phyloP scores from a whole-genome alignment of 1,139 yeast genomes.

The Candida smagusa region DNA sequence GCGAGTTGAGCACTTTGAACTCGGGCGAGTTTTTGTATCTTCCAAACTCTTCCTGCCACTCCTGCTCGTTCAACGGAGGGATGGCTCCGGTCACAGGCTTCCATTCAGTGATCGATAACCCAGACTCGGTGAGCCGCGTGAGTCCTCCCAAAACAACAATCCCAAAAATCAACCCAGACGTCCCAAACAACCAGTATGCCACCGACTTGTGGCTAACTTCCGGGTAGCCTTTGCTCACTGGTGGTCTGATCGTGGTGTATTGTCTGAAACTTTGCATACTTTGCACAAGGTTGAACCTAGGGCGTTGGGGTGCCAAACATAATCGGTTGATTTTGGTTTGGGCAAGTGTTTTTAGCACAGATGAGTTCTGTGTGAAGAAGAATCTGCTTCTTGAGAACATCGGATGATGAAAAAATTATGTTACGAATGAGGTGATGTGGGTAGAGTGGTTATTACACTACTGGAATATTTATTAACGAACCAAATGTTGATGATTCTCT shows the following conservation, averaged over 20 bases:
- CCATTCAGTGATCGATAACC: constrained; percentile 97
- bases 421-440: too few relatives aligned
- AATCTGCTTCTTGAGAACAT: constrained; percentile 40
- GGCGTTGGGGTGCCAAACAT: constrained; percentile 10
- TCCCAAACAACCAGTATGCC: constrained; percentile 89
- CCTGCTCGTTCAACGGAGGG: constrained; percentile 76
- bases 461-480: too few relatives aligned
- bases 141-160: constrained; percentile 96
- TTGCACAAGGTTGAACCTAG: constrained; percentile 2
- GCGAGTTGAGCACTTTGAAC: constrained; percentile 82
- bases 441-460: too few relatives aligned
- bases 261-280: background rate
- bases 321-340: constrained; percentile 20
- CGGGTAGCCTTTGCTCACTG: constrained; percentile 8
- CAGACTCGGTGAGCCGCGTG: constrained; percentile 93
- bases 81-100: constrained; percentile 93
- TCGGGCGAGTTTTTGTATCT: constrained; percentile 89
- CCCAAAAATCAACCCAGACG: constrained; percentile 87
- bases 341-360: constrained; percentile 30
- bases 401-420: too few relatives aligned
- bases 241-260: background rate
- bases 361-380: constrained; percentile 42
- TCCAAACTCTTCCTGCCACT: constrained; percentile 83
- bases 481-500: too few relatives aligned
- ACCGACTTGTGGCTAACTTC: constrained; percentile 48